These are phyloP conservation scores for Peterozyma toletana DNA, from an alignment of 805 yeast species.

Conservation along the genomic window DNA sequence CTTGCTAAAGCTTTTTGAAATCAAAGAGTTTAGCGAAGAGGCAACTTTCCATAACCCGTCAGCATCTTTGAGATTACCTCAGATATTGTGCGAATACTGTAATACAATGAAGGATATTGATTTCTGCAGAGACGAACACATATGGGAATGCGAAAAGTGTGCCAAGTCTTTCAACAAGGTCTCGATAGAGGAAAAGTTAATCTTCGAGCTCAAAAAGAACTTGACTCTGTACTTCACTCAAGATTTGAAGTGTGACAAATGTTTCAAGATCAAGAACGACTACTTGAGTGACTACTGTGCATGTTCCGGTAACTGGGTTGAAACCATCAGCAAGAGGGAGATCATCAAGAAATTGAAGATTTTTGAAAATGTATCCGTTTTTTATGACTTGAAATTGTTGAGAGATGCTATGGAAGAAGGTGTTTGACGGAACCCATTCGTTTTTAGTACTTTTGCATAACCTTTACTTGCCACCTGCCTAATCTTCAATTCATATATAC, in stretches of 20 bases:
- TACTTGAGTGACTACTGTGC: conserved; percentile 69
- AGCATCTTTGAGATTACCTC: conserved; percentile 55
- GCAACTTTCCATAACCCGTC: conserved; percentile 74
- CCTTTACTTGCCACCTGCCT: no score
- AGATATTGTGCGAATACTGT: conserved; percentile 76
- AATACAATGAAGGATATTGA: conserved; percentile 70
- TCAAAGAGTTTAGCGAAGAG: conserved; percentile 76
- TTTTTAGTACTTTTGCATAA: no score
- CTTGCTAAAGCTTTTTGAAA: conserved; percentile 63
- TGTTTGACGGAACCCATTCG: neutral
- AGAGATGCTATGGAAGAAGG: conserved; percentile 22
- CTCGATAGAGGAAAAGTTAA: conserved; percentile 71
- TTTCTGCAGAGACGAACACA: conserved; percentile 63
- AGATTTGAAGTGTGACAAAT: conserved; percentile 75
- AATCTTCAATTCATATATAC: no score
- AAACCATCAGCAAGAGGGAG: conserved; percentile 38
- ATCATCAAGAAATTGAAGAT: conserved; percentile 38
- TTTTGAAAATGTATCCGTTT: conserved; percentile 52
- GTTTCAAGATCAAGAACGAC: conserved; percentile 58
- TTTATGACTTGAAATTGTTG: conserved; percentile 54
- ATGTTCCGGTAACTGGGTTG: conserved; percentile 85
- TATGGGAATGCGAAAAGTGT: conserved; percentile 67
- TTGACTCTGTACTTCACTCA: conserved; percentile 64
- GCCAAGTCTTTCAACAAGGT: conserved; percentile 55
- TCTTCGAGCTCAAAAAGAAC: conserved; percentile 51